A percentile compares a stretch with the other conserved stretches of the same genome.
Conservation (phyloP, 805 yeast species). For the Lachancea dasiensis region DNA sequence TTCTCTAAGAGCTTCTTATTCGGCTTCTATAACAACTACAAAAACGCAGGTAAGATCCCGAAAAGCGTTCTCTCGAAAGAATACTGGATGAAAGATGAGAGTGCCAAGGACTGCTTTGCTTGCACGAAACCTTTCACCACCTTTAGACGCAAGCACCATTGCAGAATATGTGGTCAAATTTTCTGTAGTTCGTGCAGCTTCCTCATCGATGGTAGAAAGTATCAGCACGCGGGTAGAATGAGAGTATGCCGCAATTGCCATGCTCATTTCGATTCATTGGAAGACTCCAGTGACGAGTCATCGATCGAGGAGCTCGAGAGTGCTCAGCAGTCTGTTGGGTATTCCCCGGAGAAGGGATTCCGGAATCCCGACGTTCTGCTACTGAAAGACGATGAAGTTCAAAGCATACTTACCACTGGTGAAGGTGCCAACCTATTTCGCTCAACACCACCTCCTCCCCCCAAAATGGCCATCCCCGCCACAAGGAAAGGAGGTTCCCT, state of each 20-base stretch:
- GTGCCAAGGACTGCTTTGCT: constrained; percentile 79
- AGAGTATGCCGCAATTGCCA: constrained; percentile 74
- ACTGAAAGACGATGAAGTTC: constrained; percentile 30
- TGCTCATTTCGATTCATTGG: constrained; percentile 55
- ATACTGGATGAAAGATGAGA: constrained; percentile 95
- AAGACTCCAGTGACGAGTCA: constrained; percentile 65
- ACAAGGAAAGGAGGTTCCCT: constrained; percentile 73
- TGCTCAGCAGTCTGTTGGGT: constrained; percentile 29
- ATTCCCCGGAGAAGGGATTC: constrained; percentile 1
- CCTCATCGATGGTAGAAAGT: constrained; percentile 57
- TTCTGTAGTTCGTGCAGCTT: constrained; percentile 81
- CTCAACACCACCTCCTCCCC: constrained; percentile 50
- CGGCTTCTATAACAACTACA: constrained; percentile 35
- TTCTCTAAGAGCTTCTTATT: constrained; percentile 38
- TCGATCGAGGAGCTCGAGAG: constrained; percentile 29
- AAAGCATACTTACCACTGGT: constrained; percentile 30
- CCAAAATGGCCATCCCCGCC: constrained; percentile 77
- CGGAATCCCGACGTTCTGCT: constrained; percentile 19
- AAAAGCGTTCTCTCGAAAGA: constrained; percentile 43
- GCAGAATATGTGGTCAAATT: constrained; percentile 93
- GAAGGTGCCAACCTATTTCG: constrained; percentile 33
- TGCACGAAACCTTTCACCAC: constrained; percentile 79
- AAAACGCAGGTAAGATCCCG: constrained; percentile 22
- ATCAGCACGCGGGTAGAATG: constrained; percentile 61
- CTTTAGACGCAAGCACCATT: constrained; percentile 88